Evolutionary conservation across 805 yeast species (phyloP), one percentile per base, ranked within the genome.

Genomic region (Kodamaea leandrae): DNA sequence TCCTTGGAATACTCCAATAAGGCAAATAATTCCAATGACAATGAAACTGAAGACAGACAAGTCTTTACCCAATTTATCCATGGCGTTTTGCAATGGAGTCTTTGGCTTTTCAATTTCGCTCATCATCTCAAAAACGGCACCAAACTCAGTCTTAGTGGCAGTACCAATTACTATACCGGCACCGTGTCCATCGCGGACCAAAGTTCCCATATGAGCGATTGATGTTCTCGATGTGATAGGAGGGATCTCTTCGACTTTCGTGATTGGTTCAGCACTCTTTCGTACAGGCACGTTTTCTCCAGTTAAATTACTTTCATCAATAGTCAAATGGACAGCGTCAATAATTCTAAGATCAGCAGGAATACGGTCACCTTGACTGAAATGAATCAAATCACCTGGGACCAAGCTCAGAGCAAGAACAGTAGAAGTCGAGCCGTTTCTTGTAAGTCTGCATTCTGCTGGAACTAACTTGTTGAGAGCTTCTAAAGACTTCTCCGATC

Each of bases 111-210:
- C 96, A 51, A 93, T 93, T 37, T 80, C 83, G 26, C 83, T 77
- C 95, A 93, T 88, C 96, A 93, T 89, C 51, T 85, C 90, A 58
- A 89, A 93, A 12, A 93, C 97, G 34, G 83, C 73, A 37, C 99
- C 99, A 64, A 93, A 89, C 37, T 95, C 96, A 2, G 99, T 91
- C 49, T 82, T 79, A 27, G 77, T 71, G 27, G 95, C 95, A 1
- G 96, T 93, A 9, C 91, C 96, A 24, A 93, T 78, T 12, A 93
- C 99, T 30, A 93, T 74, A 47, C 99, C 99, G 2, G 84, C 57
- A 14, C 98, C 99, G 53, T 86, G 90, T 20, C 99, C 99, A 58
- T 88, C 95, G 53, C 96, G 81, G 4, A 93, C 98, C 52, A 93
- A 71, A 2, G 99, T 93, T 39, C 99, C 99, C 99, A 93, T 93